Evolutionary conservation across 78 protist species (phyloP), one percentile per base, ranked within the genome.

Genomic region (Dictyostelium capitatum): DNA sequence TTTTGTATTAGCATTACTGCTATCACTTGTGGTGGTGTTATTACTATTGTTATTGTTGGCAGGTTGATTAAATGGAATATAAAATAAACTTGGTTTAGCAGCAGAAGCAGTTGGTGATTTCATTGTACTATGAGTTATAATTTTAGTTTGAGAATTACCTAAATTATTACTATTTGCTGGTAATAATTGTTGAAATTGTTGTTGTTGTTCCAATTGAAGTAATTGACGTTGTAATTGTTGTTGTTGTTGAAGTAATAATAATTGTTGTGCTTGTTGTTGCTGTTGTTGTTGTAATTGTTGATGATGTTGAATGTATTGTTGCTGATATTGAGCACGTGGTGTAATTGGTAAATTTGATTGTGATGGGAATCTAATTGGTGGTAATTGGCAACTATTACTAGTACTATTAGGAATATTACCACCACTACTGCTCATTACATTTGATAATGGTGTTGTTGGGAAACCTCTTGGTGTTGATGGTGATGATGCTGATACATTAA

Each of bases 1-100:
- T 20, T 6, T 56, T 56, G 28, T 56, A 20, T 11, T 56, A 19
- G 62, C 3, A 28, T 23, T 57, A 28, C 23, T n/a, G 30, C 10
- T n/a, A 23, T 62, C 12, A 17, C 4, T 11, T 0, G 8, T 62
- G 70, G n/a, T 11, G 19, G 10, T n/a, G 37, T 23, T 62, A 30
- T 23, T 59, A 30, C 8, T 59, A 30, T 23, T 15, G n/a, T 23
- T 59, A 37, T 62, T 59, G 70, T n/a, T 62, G 70, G 23, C 23
- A n/a, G 43, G 2, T 62, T 62, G 70, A 25, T 62, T 32, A 62
- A 62, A 62, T 23, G 70, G 70, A 23, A 62, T 62, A 62, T 62
- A 62, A 62, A 62, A 62, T 62, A 62, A 62, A 62, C 70, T 62
- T 62, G 70, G 70, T 62, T 62, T 62, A 10, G 70, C 70, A 62